phyloP scores from a whole-genome alignment of 306 rosid species.

The Cucurbita ficifolia region DNA sequence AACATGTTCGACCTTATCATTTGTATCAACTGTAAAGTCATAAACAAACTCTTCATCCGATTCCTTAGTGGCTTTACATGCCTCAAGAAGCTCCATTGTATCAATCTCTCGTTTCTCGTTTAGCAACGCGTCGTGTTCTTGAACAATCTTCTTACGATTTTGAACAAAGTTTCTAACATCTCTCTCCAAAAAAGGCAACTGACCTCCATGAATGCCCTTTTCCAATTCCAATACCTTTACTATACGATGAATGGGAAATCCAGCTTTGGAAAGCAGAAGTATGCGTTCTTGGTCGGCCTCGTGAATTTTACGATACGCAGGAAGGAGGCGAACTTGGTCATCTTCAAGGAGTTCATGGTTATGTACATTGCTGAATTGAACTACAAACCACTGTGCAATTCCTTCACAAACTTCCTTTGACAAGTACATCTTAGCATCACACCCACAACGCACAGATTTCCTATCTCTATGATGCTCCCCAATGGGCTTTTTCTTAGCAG shows the following conservation, averaged over 20 bases:
- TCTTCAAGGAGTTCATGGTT: constrained; percentile 92
- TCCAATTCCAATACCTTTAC: constrained; percentile 92
- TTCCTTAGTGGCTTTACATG: constrained; percentile 67
- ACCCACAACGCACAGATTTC: constrained; percentile 84
- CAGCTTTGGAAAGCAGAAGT: constrained; percentile 81
- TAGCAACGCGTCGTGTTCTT: constrained; percentile 71
- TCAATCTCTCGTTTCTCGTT: constrained; percentile 80
- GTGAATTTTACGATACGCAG: constrained; percentile 76
- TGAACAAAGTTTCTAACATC: constrained; percentile 92
- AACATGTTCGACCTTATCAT: constrained; percentile 62
- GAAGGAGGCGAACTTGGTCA: constrained; percentile 91
- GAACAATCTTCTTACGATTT: constrained; percentile 75
- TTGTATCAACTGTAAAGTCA: constrained; percentile 69
- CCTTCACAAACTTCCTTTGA: constrained; percentile 83
- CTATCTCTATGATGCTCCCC: constrained; percentile 92
- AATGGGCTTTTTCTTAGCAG: constrained; percentile 57
- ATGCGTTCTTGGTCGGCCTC: constrained; percentile 90
- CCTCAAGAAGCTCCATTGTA: constrained; percentile 76
- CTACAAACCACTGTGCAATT: constrained; percentile 80
- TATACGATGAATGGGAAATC: constrained; percentile 82
- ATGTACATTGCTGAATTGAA: constrained; percentile 80
- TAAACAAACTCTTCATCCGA: constrained; percentile 51
- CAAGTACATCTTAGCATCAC: constrained; percentile 90
- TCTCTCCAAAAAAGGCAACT: constrained; percentile 83
- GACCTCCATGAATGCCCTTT: constrained; percentile 91